Evolutionary conservation across 148 eudicot species (phyloP).

Genomic region (Gaultheria prostrata): DNA sequence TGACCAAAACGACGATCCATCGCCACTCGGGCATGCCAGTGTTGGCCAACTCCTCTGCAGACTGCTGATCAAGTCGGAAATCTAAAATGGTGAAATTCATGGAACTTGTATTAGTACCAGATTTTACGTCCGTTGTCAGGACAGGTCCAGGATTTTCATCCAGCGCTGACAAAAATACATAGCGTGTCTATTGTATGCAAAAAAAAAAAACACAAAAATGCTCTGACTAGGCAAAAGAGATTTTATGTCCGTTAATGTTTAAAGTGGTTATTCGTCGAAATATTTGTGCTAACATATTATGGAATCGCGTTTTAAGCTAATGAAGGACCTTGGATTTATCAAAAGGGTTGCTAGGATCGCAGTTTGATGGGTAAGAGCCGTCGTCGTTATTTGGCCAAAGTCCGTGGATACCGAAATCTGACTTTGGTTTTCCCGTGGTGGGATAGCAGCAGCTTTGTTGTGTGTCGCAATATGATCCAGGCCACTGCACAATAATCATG

Average conservation of each 20-base stretch:
- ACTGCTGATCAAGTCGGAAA: slow-evolving; percentile 34
- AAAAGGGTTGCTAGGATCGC: slow-evolving; percentile 35
- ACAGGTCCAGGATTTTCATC: no score
- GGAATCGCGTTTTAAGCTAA: background rate
- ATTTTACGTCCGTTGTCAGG: background rate
- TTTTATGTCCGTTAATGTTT: background rate
- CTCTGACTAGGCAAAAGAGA: no score
- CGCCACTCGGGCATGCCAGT: slow-evolving; percentile 49
- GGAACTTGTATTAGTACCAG: background rate
- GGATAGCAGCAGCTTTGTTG: slow-evolving; percentile 44
- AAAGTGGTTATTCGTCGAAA: no score
- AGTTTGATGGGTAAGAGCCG: slow-evolving; percentile 51
- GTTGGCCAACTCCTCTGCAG: slow-evolving; percentile 62
- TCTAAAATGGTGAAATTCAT: background rate
- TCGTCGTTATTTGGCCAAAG: slow-evolving; percentile 55
- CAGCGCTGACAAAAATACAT: no score
- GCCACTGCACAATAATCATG: slow-evolving; percentile 32
- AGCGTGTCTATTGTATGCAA: no score
- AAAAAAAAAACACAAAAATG: no score
- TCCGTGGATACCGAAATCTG: slow-evolving; percentile 50
- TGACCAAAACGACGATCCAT: slow-evolving; percentile 44
- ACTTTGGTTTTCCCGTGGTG: slow-evolving; percentile 31
- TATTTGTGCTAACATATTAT: no score
- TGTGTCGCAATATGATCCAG: slow-evolving; percentile 53
- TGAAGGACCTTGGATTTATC: slow-evolving; percentile 37